Base-by-base conservation (phyloP, 495 filamentous ascomycete genomes). In the Tetracladium marchalianum region DNA sequence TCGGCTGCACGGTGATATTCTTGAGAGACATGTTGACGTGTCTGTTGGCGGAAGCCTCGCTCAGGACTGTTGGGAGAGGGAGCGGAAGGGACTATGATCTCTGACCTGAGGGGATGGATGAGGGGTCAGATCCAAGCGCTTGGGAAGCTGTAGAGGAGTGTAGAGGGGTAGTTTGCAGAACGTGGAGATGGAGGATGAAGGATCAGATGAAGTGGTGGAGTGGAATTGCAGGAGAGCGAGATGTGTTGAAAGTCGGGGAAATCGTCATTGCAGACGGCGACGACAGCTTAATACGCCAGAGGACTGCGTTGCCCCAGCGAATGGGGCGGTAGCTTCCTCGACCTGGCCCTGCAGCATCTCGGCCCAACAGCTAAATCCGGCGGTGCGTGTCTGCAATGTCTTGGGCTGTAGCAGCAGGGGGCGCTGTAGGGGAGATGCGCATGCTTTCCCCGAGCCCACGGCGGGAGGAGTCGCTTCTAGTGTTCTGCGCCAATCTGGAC, bases 1-100 rank as follows among this genome's bases (percentile, higher is more conserved):
- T 75, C 43, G 86, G 87, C 57, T 82, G 76, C 42, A 85, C 60
- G 54, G 70, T 52, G 45, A 68, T 52, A 54, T 77, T 69, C 69
- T 75, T 77, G 36, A 71, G 54, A 13, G 57, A 59, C 52, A 56
- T 56, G 36, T 22, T 56, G 49, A 32, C 38, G 16, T 39, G 22
- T 27, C 7, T 27, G 22, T 3, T 7, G 22, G 22, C 22, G 22
- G 22, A 3, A 27, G 22, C 22, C 22, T 27, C 3, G n/a, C n/a
- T 27, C 22, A 11, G 17, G 19, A 5, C n/a, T 49, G 41, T 49
- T 47, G 51, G 46, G 49, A 43, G 52, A 44, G 35, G 46, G 32
- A 15, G 31, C 12, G 32, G 11, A 9, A 27, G 9, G 27, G 17
- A 44, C 2, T 34, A 34, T 44, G 9, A 35, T 11, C 16, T n/a